phyloP scores from a whole-genome alignment of 352 stramenopile genomes.

The Pythium rishiriense region DNA sequence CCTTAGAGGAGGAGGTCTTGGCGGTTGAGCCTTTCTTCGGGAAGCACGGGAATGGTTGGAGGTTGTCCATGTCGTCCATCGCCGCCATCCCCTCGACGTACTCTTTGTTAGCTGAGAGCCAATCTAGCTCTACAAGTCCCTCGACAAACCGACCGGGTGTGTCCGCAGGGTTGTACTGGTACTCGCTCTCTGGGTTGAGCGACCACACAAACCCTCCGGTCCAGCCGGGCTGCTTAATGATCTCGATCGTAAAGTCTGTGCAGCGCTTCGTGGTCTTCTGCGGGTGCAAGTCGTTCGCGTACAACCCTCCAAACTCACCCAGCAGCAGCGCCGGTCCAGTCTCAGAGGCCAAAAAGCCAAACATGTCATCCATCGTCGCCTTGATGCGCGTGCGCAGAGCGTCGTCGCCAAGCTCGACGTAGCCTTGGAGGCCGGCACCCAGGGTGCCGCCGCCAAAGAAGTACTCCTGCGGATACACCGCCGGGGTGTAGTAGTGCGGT shows the following conservation, averaged over 20 bases:
- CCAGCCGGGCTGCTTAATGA: slow-evolving; percentile 50
- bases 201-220: slow-evolving; percentile 73
- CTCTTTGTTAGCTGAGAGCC: slow-evolving; percentile 50
- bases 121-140: slow-evolving; percentile 55
- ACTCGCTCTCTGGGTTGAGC: slow-evolving; percentile 69
- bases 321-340: slow-evolving; percentile 52
- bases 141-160: slow-evolving; percentile 45
- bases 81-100: slow-evolving; percentile 43
- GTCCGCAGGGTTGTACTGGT: slow-evolving; percentile 60
- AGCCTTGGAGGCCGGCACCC: slow-evolving; percentile 27
- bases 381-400: slow-evolving; percentile 40
- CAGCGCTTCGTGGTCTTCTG: slow-evolving; percentile 62
- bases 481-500: slow-evolving; percentile 74
- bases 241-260: slow-evolving; percentile 60
- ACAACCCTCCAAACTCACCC: slow-evolving; percentile 72
- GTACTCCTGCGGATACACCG: slow-evolving; percentile 61
- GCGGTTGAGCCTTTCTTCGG: background rate
- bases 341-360: slow-evolving; percentile 56
- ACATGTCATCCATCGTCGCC: slow-evolving; percentile 66
- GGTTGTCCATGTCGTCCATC: slow-evolving; percentile 53
- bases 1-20: background rate
- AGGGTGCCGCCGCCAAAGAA: slow-evolving; percentile 52
- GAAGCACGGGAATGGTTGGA: slow-evolving; percentile 59
- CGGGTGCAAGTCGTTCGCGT: slow-evolving; percentile 47
- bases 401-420: slow-evolving; percentile 56